phyloP scores from a whole-genome alignment of 352 stramenopile species.

The Globisporangium nodosum region DNA sequence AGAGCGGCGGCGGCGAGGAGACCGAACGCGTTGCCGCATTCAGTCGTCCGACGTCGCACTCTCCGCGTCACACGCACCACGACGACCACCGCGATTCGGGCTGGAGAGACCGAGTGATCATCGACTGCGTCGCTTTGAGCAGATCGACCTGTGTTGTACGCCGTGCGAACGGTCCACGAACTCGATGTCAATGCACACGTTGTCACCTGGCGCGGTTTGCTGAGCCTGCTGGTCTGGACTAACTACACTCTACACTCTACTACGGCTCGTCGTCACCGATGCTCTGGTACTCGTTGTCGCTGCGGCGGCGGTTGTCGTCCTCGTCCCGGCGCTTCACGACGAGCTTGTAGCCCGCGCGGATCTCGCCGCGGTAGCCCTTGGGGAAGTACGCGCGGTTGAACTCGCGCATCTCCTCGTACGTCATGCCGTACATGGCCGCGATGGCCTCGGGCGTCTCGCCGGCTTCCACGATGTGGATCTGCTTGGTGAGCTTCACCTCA shows the following conservation, averaged over 20 bases:
- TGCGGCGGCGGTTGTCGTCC: background rate
- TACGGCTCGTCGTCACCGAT: slow-evolving; percentile 12
- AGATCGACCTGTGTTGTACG: background rate
- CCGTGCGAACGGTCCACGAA: too few species aligned
- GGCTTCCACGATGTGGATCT: slow-evolving; percentile 75
- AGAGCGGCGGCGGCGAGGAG: background rate
- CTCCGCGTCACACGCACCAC: background rate
- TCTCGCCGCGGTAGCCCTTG: slow-evolving; percentile 79
- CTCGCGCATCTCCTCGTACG: slow-evolving; percentile 80
- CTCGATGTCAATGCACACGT: background rate
- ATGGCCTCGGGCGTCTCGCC: slow-evolving; percentile 71
- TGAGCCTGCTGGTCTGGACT: background rate
- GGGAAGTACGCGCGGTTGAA: slow-evolving; percentile 85
- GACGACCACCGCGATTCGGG: background rate
- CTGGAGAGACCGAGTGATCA: background rate
- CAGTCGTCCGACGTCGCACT: background rate
- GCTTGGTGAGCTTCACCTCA: slow-evolving; percentile 82
- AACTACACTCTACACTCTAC: background rate
- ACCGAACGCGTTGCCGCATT: background rate
- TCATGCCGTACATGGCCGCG: slow-evolving; percentile 64
- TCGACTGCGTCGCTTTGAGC: too few species aligned
- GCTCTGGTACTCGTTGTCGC: slow-evolving; percentile 24
- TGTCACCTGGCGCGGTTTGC: background rate
- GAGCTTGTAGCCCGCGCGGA: slow-evolving; percentile 70
- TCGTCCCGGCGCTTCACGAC: slow-evolving; percentile 60